These are phyloP conservation scores for Cryphonectria naterciae DNA, from an alignment of 2,329 filamentous ascomycete genomes.

Conservation along the genomic window DNA sequence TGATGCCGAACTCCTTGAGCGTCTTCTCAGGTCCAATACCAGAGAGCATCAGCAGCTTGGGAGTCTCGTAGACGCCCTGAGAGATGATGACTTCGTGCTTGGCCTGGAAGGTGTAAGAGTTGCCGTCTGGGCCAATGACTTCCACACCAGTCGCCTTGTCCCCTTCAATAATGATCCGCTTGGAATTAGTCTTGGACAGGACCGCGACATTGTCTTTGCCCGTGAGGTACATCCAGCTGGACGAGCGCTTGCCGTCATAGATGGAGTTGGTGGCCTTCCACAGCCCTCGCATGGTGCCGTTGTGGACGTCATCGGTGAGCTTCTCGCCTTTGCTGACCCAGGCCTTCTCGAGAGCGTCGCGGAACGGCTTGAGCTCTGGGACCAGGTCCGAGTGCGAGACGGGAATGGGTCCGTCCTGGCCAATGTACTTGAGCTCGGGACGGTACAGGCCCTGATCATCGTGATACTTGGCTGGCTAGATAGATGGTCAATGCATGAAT, in stretches of 20 bases:
- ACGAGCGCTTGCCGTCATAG: conserved; percentile 59
- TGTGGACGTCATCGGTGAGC: conserved; percentile 58
- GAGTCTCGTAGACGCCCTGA: conserved; percentile 63
- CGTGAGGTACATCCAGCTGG: conserved; percentile 54
- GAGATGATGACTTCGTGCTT: conserved; percentile 53
- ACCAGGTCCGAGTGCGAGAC: conserved; percentile 60
- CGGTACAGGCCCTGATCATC: conserved; percentile 54
- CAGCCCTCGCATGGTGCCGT: conserved; percentile 58
- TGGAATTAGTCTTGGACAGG: conserved; percentile 51
- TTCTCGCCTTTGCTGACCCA: conserved; percentile 57
- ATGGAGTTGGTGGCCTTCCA: conserved; percentile 58
- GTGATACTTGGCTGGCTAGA: conserved; percentile 54
- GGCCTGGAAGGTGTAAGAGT: conserved; percentile 51
- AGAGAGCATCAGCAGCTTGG: conserved; percentile 66
- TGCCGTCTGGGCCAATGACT: conserved; percentile 46
- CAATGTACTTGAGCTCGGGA: conserved; percentile 53
- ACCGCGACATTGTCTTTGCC: conserved; percentile 61
- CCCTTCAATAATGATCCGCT: conserved; percentile 54
- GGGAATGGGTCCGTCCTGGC: conserved; percentile 54
- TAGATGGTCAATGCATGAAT: background rate
- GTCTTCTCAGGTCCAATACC: conserved; percentile 63
- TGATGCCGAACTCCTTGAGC: conserved; percentile 57
- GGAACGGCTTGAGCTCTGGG: conserved; percentile 55
- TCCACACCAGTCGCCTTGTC: conserved; percentile 48
- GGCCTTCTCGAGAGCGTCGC: conserved; percentile 52